A percentile compares a stretch with the other conserved stretches of the same genome.
These are phyloP conservation scores for Suillus alpinus DNA, from an alignment of 768 basidiomycete genomes.

Conservation along the genomic window DNA sequence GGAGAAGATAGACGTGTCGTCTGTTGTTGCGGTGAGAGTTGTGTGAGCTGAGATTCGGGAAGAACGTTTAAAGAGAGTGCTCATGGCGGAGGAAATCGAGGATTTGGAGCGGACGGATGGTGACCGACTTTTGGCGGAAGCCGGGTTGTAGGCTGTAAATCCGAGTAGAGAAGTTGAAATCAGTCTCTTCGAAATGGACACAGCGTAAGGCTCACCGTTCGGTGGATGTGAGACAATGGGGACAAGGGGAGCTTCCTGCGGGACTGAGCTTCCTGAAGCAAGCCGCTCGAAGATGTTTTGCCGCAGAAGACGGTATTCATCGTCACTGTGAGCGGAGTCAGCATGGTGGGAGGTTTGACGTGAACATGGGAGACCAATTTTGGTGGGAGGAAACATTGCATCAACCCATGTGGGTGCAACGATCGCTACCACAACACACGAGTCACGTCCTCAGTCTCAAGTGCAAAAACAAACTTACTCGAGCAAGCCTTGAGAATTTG, in stretches of 20 bases:
- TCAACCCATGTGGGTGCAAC: not conserved
- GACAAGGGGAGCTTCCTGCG: slow-evolving; percentile 61
- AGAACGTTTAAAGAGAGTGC: slow-evolving; percentile 52
- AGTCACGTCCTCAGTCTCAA: not conserved
- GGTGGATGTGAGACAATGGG: slow-evolving; percentile 43
- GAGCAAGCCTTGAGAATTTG: slow-evolving; percentile 77
- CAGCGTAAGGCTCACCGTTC: not conserved
- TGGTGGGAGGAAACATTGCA: not conserved
- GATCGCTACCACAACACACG: not conserved
- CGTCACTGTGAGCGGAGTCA: slow-evolving; percentile 51
- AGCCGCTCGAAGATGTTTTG: slow-evolving; percentile 84
- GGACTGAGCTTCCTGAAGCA: slow-evolving; percentile 53
- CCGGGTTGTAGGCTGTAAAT: slow-evolving; percentile 12
- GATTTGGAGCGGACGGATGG: slow-evolving; percentile 52
- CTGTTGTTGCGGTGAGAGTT: slow-evolving; percentile 37
- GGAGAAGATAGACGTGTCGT: slow-evolving; percentile 31
- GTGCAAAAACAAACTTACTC: slow-evolving; percentile 44
- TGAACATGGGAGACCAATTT: not conserved
- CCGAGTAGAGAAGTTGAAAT: not conserved
- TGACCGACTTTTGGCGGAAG: slow-evolving; percentile 36
- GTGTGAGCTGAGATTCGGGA: slow-evolving; percentile 32
- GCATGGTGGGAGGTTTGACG: not conserved
- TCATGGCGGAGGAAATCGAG: slow-evolving; percentile 50
- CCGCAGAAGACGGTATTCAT: slow-evolving; percentile 80
- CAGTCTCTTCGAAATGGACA: slow-evolving; percentile 10